Conservation (phyloP, 2,329 filamentous ascomycete species). For the Biscogniauxia mediterranea region DNA sequence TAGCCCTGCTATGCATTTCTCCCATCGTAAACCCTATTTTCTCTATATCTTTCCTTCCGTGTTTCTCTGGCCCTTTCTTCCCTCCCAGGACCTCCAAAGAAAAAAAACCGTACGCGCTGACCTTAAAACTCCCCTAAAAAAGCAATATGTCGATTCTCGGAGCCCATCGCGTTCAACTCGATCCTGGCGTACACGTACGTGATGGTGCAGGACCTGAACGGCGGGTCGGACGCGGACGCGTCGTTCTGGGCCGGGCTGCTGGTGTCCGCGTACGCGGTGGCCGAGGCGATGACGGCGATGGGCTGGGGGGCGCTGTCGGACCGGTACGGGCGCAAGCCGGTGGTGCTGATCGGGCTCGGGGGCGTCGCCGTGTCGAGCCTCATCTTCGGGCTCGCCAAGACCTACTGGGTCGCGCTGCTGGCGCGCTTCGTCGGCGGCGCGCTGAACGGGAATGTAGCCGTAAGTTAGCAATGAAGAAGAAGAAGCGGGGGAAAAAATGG, state of each 20-base stretch:
- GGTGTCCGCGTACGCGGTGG: conserved; percentile 43
- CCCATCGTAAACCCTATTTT: neutral
- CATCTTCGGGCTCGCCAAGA: conserved; percentile 40
- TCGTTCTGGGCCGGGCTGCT: conserved; percentile 51
- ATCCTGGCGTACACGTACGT: conserved; percentile 44
- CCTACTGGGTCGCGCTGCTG: conserved; percentile 42
- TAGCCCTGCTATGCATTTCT: neutral
- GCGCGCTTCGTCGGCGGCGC: conserved; percentile 40
- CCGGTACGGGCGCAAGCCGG: conserved; percentile 38
- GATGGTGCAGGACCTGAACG: conserved; percentile 41
- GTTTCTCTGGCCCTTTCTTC: neutral
- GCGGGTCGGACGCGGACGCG: conserved; percentile 37
- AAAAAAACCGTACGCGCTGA: neutral
- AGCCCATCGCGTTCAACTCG: conserved; percentile 46
- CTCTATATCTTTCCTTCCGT: neutral
- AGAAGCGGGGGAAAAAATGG: no score
- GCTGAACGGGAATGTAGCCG: conserved; percentile 40
- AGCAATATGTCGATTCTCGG: conserved; percentile 46
- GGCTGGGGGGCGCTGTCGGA: conserved; percentile 43
- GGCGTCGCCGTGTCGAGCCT: conserved; percentile 40
- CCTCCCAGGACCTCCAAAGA: neutral
- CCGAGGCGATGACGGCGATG: conserved; percentile 42
- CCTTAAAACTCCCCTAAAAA: conserved; percentile 3
- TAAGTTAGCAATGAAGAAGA: conserved; percentile 13
- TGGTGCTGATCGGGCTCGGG: conserved; percentile 35